Conservation (phyloP, 1,284 basidiomycete species). For the Ganoderma lucidum region DNA sequence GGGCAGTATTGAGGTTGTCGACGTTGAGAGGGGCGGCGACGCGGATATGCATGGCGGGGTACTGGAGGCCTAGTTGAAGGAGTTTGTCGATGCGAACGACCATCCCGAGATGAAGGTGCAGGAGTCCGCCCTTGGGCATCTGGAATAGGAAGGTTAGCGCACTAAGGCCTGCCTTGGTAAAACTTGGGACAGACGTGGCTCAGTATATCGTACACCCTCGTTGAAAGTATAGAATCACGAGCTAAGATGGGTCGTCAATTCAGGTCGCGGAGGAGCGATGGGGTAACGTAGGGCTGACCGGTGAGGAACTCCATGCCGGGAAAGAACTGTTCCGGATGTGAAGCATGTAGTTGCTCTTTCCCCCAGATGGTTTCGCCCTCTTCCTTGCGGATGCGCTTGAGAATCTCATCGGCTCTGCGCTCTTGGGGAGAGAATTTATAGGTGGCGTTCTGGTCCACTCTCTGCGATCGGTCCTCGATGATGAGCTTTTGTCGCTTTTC, state of each 20-base stretch:
- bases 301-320: conserved; percentile 83
- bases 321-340: conserved; percentile 54
- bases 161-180: not conserved
- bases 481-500: conserved; percentile 56
- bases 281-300: conserved; percentile 42
- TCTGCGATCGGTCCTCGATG: conserved; percentile 55
- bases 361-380: conserved; percentile 69
- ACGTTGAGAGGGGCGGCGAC: conserved; percentile 47
- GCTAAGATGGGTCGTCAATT: conserved; percentile 45
- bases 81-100: conserved; percentile 65
- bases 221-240: conserved; percentile 62
- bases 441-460: conserved; percentile 46
- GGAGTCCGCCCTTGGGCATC: conserved; percentile 81
- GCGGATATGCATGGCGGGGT: conserved; percentile 67
- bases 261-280: not conserved
- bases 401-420: conserved; percentile 59
- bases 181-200: conserved; percentile 52
- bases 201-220: conserved; percentile 65
- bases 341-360: conserved; percentile 40
- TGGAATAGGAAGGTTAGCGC: conserved; percentile 34
- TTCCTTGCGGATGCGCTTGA: conserved; percentile 58
- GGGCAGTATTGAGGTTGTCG: conserved; percentile 46
- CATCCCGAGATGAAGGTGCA: conserved; percentile 77
- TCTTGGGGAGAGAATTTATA: conserved; percentile 49
- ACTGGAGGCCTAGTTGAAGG: conserved; percentile 58